A percentile compares a stretch with the other conserved stretches of the same genome.
Conservation (phyloP, 1,139 yeast genomes). For the Torulaspora globosa region DNA sequence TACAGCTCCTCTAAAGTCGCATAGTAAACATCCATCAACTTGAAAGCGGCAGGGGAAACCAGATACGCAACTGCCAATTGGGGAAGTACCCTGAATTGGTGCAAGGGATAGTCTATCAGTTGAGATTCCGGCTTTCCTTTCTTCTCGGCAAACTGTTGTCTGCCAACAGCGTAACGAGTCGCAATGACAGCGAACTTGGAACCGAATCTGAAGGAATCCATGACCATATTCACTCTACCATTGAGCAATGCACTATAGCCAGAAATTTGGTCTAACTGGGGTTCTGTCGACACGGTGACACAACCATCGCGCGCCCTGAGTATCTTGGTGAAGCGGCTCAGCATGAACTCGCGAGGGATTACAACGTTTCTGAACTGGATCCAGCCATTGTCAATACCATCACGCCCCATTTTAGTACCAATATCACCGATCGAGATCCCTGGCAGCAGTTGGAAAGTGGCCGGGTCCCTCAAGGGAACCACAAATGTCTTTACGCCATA, state of each 20-base stretch:
- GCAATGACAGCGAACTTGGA: constrained; percentile 82
- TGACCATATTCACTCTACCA: constrained; percentile 87
- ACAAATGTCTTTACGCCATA: constrained; percentile 89
- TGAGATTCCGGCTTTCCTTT: constrained; percentile 47
- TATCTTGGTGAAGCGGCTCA: constrained; percentile 75
- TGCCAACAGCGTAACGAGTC: constrained; percentile 79
- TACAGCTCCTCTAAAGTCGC: constrained; percentile 54
- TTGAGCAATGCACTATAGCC: constrained; percentile 76
- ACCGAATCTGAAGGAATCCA: constrained; percentile 75
- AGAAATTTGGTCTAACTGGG: constrained; percentile 72
- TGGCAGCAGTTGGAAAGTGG: constrained; percentile 61
- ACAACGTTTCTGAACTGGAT: constrained; percentile 79
- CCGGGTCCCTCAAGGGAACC: constrained; percentile 76
- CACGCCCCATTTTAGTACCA: constrained; percentile 87
- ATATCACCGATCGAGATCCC: constrained; percentile 87
- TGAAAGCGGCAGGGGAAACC: constrained; percentile 67
- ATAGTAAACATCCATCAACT: constrained; percentile 54
- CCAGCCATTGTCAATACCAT: constrained; percentile 90
- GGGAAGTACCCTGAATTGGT: constrained; percentile 82
- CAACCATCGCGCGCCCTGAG: constrained; percentile 50
- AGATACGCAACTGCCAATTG: constrained; percentile 76
- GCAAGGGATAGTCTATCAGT: constrained; percentile 77
- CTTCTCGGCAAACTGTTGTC: constrained; percentile 68
- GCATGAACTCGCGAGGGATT: constrained; percentile 79
- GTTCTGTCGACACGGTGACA: constrained; percentile 59